phyloP scores from a whole-genome alignment of 2,329 filamentous ascomycete species.

The Trichophyton simii region DNA sequence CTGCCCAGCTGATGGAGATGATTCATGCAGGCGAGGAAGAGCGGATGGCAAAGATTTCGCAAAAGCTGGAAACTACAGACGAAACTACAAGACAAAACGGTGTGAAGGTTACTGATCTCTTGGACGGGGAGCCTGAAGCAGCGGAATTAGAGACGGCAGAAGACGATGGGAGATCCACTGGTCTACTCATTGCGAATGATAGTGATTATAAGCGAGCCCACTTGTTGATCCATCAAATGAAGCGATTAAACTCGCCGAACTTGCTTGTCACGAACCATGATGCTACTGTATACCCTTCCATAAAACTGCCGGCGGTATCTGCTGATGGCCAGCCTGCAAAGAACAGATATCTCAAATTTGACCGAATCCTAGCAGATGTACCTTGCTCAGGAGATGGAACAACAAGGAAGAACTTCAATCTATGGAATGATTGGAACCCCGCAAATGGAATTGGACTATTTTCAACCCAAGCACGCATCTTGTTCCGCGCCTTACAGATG shows the following conservation, averaged over 20 bases:
- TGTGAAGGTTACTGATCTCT: conserved; percentile 15
- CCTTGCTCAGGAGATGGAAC: conserved; percentile 96
- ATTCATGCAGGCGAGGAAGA: conserved; percentile 87
- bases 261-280: conserved; percentile 96
- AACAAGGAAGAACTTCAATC: conserved; percentile 75
- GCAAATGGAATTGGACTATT: conserved; percentile 79
- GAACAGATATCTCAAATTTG: conserved; percentile 80
- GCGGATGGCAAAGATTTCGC: conserved; percentile 59
- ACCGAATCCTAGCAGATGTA: conserved; percentile 90
- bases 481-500: conserved; percentile 87
- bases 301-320: conserved; percentile 55
- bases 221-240: conserved; percentile 95
- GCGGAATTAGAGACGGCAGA: conserved; percentile 40
- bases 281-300: conserved; percentile 85
- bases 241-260: conserved; percentile 91
- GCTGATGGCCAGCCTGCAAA: conserved; percentile 42
- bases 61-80: conserved; percentile 49
- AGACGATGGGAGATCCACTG: conserved; percentile 79
- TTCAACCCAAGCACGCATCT: conserved; percentile 72
- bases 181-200: conserved; percentile 88
- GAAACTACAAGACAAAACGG: conserved; percentile 13
- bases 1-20: conserved; percentile 88
- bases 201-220: conserved; percentile 93
- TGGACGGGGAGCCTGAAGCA: conserved; percentile 35
- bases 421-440: conserved; percentile 93